Percentiles rank a stretch among this genome's conserved stretches.
Evolutionary conservation across 2,329 filamentous ascomycete species (phyloP).

Genomic region (Fusarium newnesense): DNA sequence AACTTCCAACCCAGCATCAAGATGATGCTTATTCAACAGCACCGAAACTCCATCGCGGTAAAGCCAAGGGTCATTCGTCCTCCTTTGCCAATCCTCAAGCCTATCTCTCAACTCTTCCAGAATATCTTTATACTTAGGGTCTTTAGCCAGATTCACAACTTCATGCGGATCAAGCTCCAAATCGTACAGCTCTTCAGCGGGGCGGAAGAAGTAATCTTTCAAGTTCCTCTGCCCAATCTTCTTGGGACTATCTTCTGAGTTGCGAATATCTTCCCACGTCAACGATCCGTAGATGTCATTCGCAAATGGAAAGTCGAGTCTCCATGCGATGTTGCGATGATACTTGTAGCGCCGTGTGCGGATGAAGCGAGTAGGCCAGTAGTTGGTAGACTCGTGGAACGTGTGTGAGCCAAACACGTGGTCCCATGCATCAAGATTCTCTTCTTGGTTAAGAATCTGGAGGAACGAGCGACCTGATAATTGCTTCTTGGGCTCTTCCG

Average conservation of each 20-base stretch:
- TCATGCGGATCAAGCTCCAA: slow-evolving; percentile 57
- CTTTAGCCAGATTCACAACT: slow-evolving; percentile 52
- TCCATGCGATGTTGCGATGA: slow-evolving; percentile 61
- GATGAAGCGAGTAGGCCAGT: slow-evolving; percentile 61
- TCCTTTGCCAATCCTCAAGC: not conserved
- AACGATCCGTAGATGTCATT: slow-evolving; percentile 57
- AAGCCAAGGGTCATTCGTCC: not conserved
- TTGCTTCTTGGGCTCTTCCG: not conserved
- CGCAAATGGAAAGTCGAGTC: slow-evolving; percentile 60
- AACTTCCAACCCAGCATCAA: not conserved
- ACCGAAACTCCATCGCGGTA: not conserved
- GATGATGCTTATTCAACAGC: not conserved
- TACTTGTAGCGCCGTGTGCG: slow-evolving; percentile 56
- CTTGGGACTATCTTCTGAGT: slow-evolving; percentile 34
- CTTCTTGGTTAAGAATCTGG: accelerated
- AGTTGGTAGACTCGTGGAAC: slow-evolving; percentile 63
- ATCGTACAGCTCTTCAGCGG: slow-evolving; percentile 59
- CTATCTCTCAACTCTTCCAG: not conserved
- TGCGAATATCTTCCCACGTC: slow-evolving; percentile 57
- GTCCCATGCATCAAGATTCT: slow-evolving; percentile 33
- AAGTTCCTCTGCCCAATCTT: slow-evolving; percentile 52
- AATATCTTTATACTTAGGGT: not conserved
- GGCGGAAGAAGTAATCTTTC: slow-evolving; percentile 56
- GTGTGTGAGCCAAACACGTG: slow-evolving; percentile 62
- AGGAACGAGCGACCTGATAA: not conserved